Evolutionary conservation across 73 alveolate genomes (phyloP).

Genomic region (Durusdinium trenchii): DNA sequence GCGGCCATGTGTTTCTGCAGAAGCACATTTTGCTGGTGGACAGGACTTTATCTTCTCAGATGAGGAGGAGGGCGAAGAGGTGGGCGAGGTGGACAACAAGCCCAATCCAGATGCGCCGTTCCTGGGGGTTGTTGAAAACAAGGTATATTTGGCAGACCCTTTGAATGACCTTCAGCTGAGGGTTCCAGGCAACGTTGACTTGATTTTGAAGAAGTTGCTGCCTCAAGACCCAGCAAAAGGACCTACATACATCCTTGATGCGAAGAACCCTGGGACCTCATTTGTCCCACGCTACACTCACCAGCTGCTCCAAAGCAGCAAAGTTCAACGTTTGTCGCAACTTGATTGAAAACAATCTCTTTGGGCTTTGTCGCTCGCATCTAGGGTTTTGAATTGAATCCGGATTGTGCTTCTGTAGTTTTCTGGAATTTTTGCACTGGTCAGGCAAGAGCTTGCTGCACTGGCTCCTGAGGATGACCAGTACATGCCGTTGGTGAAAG

Average conservation of each 20-base stretch:
- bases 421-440: too few relatives aligned
- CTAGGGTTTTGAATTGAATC: background rate
- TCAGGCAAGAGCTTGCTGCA: too few relatives aligned
- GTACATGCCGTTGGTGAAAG: background rate
- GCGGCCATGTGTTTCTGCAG: too few relatives aligned
- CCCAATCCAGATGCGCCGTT: background rate
- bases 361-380: background rate
- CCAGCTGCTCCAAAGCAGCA: background rate
- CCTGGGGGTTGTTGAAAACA: background rate
- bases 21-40: too few relatives aligned
- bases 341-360: background rate
- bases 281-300: background rate
- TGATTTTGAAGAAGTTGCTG: background rate
- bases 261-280: background rate
- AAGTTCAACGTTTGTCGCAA: background rate
- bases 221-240: background rate
- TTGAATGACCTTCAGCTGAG: background rate
- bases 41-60: background rate
- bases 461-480: background rate
- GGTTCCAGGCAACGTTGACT: background rate
- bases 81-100: background rate
- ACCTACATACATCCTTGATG: background rate
- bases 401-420: background rate
- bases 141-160: background rate
- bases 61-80: background rate